phyloP scores from a whole-genome alignment of 768 basidiomycete genomes.

The Phylloporus sp. region DNA sequence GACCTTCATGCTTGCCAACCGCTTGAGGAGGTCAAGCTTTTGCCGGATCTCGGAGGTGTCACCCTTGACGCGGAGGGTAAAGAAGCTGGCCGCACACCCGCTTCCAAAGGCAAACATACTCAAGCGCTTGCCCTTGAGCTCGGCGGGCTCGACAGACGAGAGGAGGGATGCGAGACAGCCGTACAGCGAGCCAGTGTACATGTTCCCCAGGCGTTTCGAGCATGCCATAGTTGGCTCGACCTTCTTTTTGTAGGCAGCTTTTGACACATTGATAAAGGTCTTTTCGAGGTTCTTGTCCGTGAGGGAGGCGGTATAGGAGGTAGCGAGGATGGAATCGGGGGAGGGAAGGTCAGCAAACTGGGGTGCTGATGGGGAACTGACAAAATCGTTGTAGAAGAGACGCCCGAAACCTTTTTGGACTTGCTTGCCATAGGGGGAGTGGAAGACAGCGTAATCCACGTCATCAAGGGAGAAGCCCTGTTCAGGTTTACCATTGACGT shows the following conservation, averaged over 20 bases:
- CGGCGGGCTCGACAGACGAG: conserved; percentile 63
- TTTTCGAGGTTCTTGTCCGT: conserved; percentile 97
- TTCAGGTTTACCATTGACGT: conserved; percentile 32
- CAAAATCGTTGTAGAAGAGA: conserved; percentile 89
- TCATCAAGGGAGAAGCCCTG: conserved; percentile 67
- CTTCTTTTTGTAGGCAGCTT: conserved; percentile 67
- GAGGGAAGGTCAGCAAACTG: conserved; percentile 68
- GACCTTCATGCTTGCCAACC: conserved; percentile 83
- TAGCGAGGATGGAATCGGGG: conserved; percentile 64
- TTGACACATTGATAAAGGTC: conserved; percentile 80
- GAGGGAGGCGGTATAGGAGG: conserved; percentile 69
- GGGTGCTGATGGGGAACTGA: conserved; percentile 65
- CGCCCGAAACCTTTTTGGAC: conserved; percentile 97
- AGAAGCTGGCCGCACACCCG: conserved; percentile 95
- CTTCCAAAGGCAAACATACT: conserved; percentile 96
- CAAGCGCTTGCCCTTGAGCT: conserved; percentile 78
- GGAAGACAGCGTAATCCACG: conserved; percentile 93
- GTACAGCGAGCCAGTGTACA: conserved; percentile 96
- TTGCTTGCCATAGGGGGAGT: conserved; percentile 98
- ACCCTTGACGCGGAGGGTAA: conserved; percentile 80
- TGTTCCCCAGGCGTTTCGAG: conserved; percentile 92
- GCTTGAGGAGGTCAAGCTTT: conserved; percentile 76
- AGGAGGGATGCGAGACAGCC: conserved; percentile 89
- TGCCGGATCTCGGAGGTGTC: conserved; percentile 77
- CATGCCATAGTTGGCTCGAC: conserved; percentile 82